Evolutionary conservation across 805 yeast genomes (phyloP), one percentile per base, ranked within the genome.

Genomic region (Yarrowia sp.): DNA sequence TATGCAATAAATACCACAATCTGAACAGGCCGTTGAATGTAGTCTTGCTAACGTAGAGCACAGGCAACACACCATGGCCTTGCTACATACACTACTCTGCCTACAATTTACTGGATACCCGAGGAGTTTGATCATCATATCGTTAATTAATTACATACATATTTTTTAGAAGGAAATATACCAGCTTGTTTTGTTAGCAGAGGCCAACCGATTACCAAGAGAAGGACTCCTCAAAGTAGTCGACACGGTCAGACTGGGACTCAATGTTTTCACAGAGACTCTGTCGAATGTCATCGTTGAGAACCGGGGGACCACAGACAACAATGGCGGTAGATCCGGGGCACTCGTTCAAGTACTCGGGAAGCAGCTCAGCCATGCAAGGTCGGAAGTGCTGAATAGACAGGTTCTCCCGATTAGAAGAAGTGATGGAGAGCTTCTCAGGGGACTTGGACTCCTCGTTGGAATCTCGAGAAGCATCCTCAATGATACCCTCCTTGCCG

Each of bases 171-270:
- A 22, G 28, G 28, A 22, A 22, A 22, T 3, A 22, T 22, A 22
- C 28, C 28, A 22, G 28, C 28, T 22, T 22, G 5, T 22, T 22
- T 22, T 22, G 28, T 22, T 22, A 22, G 28, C 28, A 22, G 28
- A n/a, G n/a, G n/a, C n/a, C n/a, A n/a, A 22, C 28, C 28, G 28
- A 22, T 41, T 71, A 84, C 93, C 93, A 88, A 13, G 82, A 79
- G 75, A 87, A 90, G 50, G 86, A 76, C 72, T 88, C 91, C 72
- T 89, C 95, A 71, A 78, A 83, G 71, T 84, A 84, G 66, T 87
- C 90, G 17, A 89, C 80, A 61, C 87, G 77, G 58, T 80, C 77
- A 1, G 75, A 73, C 22, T 79, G 74, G 35, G 74, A 67, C 13
- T 74, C 74, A 28, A 86, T 73, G 48, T 78, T 74, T 8, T 75